These are phyloP conservation scores for Teunomyces pallodes DNA, from an alignment of 805 yeast genomes.

Conservation along the genomic window DNA sequence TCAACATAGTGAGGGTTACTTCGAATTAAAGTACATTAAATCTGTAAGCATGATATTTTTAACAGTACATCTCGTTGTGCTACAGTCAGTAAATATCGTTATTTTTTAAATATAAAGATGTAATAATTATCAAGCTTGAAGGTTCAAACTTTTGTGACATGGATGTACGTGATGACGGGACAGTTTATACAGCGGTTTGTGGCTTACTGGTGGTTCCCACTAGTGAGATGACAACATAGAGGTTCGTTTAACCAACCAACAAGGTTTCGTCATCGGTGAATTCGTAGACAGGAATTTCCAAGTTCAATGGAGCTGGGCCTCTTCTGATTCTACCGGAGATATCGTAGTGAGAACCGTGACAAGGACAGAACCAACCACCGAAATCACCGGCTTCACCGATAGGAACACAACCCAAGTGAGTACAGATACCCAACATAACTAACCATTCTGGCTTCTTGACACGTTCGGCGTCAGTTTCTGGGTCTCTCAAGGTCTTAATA, in stretches of 20 bases:
- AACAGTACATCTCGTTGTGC: neutral
- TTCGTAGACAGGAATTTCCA: slow-evolving; percentile 92
- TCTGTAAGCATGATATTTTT: slow-evolving; percentile 1
- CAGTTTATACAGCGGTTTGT: neutral
- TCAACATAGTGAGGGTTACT: no score
- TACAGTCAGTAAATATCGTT: slow-evolving; percentile 1
- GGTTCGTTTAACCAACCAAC: slow-evolving; percentile 69
- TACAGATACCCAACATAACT: slow-evolving; percentile 98
- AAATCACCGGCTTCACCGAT: slow-evolving; percentile 99
- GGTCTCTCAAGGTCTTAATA: slow-evolving; percentile 80
- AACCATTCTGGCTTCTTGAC: slow-evolving; percentile 97
- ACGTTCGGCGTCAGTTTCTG: slow-evolving; percentile 89
- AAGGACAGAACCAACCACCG: slow-evolving; percentile 99
- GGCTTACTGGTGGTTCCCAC: neutral
- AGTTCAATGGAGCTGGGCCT: slow-evolving; percentile 99
- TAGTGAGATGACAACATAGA: neutral
- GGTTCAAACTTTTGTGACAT: neutral
- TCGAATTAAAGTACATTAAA: no score
- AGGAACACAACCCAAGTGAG: slow-evolving; percentile 99
- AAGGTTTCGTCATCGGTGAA: slow-evolving; percentile 76
- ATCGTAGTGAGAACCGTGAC: slow-evolving; percentile 99
- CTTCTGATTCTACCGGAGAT: slow-evolving; percentile 99
- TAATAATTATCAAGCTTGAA: slow-evolving; percentile 1
- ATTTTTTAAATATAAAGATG: slow-evolving; percentile 2
- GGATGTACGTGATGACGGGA: slow-evolving; percentile 2